These are phyloP conservation scores for Adiantum capillusveneris DNA, from an alignment of 75 land plant species.

Conservation along the genomic window DNA sequence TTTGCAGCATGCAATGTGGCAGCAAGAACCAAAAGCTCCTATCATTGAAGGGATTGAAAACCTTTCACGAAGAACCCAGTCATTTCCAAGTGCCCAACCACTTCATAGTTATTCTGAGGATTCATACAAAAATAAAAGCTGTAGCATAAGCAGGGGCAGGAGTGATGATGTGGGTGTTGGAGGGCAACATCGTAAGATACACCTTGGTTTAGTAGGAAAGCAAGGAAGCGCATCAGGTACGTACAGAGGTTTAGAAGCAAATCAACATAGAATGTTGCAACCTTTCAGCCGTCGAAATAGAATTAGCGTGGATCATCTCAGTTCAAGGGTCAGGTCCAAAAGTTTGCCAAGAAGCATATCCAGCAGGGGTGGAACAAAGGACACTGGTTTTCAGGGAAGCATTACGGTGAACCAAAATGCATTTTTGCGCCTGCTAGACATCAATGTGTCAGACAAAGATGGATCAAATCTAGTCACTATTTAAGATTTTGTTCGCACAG, in stretches of 20 bases:
- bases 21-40: constrained; percentile 5
- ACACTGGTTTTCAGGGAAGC: constrained; percentile 25
- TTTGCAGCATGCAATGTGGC: constrained; percentile 7
- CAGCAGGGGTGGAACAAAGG: constrained; percentile 20
- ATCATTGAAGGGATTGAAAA: constrained; percentile 7
- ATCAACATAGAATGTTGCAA: constrained; percentile 17
- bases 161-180: constrained; percentile 6
- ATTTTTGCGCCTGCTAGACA: constrained; percentile 24
- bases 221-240: constrained; percentile 6
- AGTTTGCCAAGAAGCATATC: constrained; percentile 2
- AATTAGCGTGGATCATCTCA: constrained; percentile 30
- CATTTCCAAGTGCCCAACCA: constrained; percentile 1
- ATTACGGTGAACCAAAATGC: constrained; percentile 33
- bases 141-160: constrained; percentile 7
- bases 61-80: not conserved
- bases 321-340: constrained; percentile 18
- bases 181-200: not conserved
- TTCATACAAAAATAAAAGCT: constrained; percentile 5
- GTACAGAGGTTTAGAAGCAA: constrained; percentile 21
- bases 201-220: not conserved
- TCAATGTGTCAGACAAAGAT: not conserved
- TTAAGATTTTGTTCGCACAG: too few species aligned
- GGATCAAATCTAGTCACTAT: too few species aligned
- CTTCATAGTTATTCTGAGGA: not conserved
- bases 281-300: constrained; percentile 21